Base-by-base conservation (phyloP, 2,329 filamentous ascomycete genomes). In the Trichoderma sp. region DNA sequence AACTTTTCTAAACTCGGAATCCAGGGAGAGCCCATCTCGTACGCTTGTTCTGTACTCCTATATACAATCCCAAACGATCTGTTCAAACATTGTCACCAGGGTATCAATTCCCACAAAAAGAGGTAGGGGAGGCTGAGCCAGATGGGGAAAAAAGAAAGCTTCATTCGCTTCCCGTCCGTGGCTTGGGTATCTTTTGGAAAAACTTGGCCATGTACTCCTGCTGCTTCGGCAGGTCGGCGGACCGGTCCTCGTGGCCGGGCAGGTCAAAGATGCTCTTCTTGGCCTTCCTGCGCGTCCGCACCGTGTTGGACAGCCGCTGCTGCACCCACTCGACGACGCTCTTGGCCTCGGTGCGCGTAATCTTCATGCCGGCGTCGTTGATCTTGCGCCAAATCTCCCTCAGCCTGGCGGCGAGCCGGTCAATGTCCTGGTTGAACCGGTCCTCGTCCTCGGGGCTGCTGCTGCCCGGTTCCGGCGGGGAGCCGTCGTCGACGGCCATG, bases 321-420 rank as follows among this genome's bases (percentile, higher is more conserved):
- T 88, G 84, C n/a, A 97, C 78, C 65, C 88, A 83, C 71, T 96
- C 90, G 45, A 96, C 81, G 12, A 84, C 82, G 62, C 88, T 87
- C 76, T 96, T 97, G 14, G 90, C 87, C 72, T 96, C 88, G 34
- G 91, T 90, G 34, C 90, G 85, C 17, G 85, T 83, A 65, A 95
- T 81, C 24, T 87, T 87, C 51, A 91, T 89, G 47, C 91, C 91
- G 1, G 88, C 84, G 71, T 93, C 91, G 66, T 88, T 84, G 71
- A 96, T 96, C 45, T 83, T 83, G 65, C 80, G 79, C 76, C 81
- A 82, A 39, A 88, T 78, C 17, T 77, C 74, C 68, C 88, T 86
- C 59, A 96, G 79, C 41, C 79, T 80, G 19, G 78, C 76, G 1
- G 86, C 82, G 5, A 97, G 80, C 24, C 78, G 79, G 75, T 97